These are phyloP conservation scores for Nemania sp. DNA, from an alignment of 2,329 filamentous ascomycete species.

Conservation along the genomic window DNA sequence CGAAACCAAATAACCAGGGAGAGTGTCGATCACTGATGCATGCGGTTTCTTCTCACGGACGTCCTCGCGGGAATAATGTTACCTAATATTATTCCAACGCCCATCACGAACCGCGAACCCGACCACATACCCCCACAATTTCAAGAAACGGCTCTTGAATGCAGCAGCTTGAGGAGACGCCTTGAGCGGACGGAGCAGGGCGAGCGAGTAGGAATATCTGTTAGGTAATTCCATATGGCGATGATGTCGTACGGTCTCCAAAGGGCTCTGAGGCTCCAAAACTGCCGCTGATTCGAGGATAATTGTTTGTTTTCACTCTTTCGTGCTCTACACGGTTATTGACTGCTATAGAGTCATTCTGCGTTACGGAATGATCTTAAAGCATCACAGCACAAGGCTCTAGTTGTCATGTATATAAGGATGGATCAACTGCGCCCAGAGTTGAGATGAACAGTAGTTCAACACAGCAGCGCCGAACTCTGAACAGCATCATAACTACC, in stretches of 20 bases:
- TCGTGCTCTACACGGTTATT: background rate
- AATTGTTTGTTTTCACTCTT: conserved; percentile 28
- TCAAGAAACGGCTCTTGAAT: background rate
- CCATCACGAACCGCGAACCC: conserved; percentile 5
- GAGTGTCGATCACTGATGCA: conserved; percentile 16
- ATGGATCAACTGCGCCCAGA: conserved; percentile 2
- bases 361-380: background rate
- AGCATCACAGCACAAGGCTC: conserved; percentile 1
- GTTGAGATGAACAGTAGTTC: conserved; percentile 1
- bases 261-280: background rate
- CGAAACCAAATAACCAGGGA: conserved; percentile 6
- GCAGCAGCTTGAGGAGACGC: background rate
- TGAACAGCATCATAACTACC: conserved; percentile 1
- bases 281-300: conserved; percentile 37
- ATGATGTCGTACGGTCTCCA: background rate
- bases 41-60: background rate
- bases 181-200: conserved; percentile 15
- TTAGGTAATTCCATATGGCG: conserved; percentile 19
- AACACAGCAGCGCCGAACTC: conserved; percentile 2
- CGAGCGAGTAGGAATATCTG: background rate
- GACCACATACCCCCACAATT: conserved; percentile 8
- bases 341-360: conserved; percentile 17
- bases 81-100: background rate
- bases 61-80: background rate
- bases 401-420: conserved; percentile 30